Conservation (phyloP, 169 alveolate species). For the Ophryocystis elektroscirrha region DNA sequence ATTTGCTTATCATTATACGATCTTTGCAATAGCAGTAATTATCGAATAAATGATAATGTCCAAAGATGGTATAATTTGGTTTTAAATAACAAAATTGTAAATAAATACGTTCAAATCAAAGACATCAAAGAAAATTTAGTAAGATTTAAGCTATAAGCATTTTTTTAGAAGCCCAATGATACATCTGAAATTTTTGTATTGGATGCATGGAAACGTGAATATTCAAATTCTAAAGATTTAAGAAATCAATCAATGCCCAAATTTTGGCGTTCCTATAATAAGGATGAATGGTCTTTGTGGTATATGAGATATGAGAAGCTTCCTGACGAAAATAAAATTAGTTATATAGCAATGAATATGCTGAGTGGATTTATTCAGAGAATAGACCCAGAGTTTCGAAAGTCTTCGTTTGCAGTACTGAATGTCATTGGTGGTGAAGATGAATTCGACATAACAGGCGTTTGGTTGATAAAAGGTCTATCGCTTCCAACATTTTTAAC, state of each 20-base stretch:
- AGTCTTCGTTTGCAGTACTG: constrained; percentile 69
- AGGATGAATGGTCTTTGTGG: constrained; percentile 65
- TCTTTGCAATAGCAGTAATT: too few species aligned
- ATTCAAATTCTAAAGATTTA: constrained; percentile 61
- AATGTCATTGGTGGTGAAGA: constrained; percentile 73
- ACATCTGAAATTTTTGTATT: constrained; percentile 62
- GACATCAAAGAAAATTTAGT: too few species aligned
- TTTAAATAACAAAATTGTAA: too few species aligned
- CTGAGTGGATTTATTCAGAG: constrained; percentile 79
- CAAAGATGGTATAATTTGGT: too few species aligned
- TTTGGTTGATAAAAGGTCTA: constrained; percentile 80
- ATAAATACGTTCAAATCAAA: too few species aligned
- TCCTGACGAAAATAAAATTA: constrained; percentile 70
- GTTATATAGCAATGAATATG: constrained; percentile 61
- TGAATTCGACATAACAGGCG: constrained; percentile 70
- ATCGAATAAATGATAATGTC: too few species aligned
- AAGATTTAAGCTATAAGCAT: too few species aligned
- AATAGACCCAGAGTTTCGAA: constrained; percentile 63
- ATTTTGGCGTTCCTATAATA: constrained; percentile 57
- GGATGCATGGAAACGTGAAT: constrained; percentile 75
- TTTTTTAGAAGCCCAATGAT: constrained; percentile 48
- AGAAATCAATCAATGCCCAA: constrained; percentile 58
- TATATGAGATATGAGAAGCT: constrained; percentile 68
- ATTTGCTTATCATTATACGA: too few species aligned
- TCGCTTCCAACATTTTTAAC: constrained; percentile 61